Evolutionary conservation across 768 basidiomycete genomes (phyloP), one percentile per base, ranked within the genome.

Genomic region (Inosperma sp.): DNA sequence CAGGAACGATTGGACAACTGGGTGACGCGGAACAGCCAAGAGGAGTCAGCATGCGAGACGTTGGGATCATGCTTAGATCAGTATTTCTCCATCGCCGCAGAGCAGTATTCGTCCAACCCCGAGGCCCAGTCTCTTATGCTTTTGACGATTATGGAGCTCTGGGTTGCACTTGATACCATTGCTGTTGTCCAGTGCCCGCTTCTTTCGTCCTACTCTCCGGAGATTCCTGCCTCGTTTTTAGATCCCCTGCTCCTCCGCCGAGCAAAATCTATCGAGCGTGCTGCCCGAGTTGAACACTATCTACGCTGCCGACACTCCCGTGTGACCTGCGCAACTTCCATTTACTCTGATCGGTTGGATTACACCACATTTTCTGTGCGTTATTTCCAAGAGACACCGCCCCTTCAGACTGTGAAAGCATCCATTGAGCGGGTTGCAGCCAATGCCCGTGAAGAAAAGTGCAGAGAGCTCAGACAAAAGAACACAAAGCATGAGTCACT

Each of bases 131-230:
- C 77, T 0, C 47, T 72, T 2, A 74, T 80, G 68, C 53, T 80
- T 34, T 58, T 81, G 39, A 73, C 72, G 5, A 51, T 72, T 26
- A 56, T 79, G 19, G 72, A 77, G 26, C 64, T 80, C 14, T 80
- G 79, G 79, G 63, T 74, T 1, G 73, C 70, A 0, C 61, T 80
- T 5, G 78, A 80, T 54, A 65, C 54, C 21, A 26, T 72, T 12
- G 65, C 60, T 2, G 58, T 71, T 16, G 33, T 31, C 14, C 59
- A 65, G 19, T 59, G 62, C 30, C 73, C 78, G 2, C 63, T 79
- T 8, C 59, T 81, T 5, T 35, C 34, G 0, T 60, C 71, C 4
- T 80, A 76, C 48, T 72, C 76, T 9, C 77, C 79, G 0, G 77
- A 76, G 51, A 59, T 81, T 0, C 67, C 74, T 1, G 22, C 50